These are phyloP conservation scores for Dryas alaskensis DNA, from an alignment of 306 rosid species.

Conservation along the genomic window DNA sequence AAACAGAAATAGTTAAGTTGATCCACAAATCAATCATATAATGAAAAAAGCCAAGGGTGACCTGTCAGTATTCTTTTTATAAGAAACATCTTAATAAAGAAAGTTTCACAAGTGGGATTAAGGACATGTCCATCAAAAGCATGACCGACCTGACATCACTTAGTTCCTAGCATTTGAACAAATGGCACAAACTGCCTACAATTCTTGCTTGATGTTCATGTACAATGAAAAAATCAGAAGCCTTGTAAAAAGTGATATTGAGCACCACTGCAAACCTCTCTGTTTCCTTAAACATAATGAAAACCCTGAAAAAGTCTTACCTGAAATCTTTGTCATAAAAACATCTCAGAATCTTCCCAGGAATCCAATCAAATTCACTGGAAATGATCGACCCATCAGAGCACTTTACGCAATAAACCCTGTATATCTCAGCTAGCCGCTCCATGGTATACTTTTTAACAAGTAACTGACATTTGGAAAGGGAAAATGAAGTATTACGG, in stretches of 20 bases:
- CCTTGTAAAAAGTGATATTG: constrained; percentile 4
- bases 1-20: not conserved
- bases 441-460: constrained; percentile 93
- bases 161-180: constrained; percentile 1
- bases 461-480: constrained; percentile 57
- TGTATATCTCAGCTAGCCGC: constrained; percentile 83
- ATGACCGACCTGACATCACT: not conserved
- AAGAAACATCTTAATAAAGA: not conserved
- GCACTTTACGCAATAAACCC: constrained; percentile 59
- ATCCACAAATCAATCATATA: not conserved
- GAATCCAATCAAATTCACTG: constrained; percentile 76
- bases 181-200: not conserved
- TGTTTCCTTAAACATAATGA: not conserved
- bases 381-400: constrained; percentile 42
- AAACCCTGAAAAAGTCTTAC: constrained; percentile 35
- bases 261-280: constrained; percentile 12
- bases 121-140: not conserved
- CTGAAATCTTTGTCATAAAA: constrained; percentile 96
- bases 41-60: not conserved
- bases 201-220: not conserved
- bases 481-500: constrained; percentile 25
- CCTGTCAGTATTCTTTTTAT: not conserved
- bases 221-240: not conserved
- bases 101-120: not conserved
- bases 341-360: constrained; percentile 90